Base-by-base conservation (phyloP, 1,139 yeast genomes). In the Lizanozyma gosingica region DNA sequence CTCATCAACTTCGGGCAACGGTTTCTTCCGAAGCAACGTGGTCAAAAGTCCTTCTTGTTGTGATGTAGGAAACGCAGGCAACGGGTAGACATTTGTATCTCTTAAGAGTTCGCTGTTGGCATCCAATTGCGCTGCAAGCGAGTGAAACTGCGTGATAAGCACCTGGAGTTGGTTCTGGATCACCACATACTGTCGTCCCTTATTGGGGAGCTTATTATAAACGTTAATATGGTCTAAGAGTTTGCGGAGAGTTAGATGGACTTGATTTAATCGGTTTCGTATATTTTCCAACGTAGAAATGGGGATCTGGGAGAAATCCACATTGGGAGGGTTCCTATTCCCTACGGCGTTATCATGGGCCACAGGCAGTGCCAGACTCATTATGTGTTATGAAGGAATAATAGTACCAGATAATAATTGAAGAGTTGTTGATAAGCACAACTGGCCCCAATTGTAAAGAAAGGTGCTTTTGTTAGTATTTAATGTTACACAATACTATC, bases 1-100 rank as follows among this genome's bases (percentile, higher is more conserved):
- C 37, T 79, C 85, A 42, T 81, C 87, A 1, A 90, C 95, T 50
- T 88, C 97, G 0, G 97, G 97, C 14, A 85, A 65, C 39, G 84
- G 81, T 56, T 90, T 90, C 57, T 88, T 92, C 43, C 97, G 71
- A 45, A 92, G 62, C 46, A 92, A 65, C 0, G 97, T 87, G 1
- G 94, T 83, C 41, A 90, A 65, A 38, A 90, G 66, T 1, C 86
- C 86, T 53, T 84, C 90, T 46, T 86, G 92, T 36, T 85, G 83
- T 1, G 86, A 74, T 0, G 94, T 78, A 3, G 97, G 97, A 55
- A 90, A 92, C 18, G 72, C 72, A 0, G 92, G 84, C 37, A 86
- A 64, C 1, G 97, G 97, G 53, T 78, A 90, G 2, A 80, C 90
- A 39, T 84, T 87, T 1, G 95, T 79, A 14, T 75, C 63, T 37